Conservation (phyloP, 805 yeast genomes). For the Henningerozyma blattae region DNA sequence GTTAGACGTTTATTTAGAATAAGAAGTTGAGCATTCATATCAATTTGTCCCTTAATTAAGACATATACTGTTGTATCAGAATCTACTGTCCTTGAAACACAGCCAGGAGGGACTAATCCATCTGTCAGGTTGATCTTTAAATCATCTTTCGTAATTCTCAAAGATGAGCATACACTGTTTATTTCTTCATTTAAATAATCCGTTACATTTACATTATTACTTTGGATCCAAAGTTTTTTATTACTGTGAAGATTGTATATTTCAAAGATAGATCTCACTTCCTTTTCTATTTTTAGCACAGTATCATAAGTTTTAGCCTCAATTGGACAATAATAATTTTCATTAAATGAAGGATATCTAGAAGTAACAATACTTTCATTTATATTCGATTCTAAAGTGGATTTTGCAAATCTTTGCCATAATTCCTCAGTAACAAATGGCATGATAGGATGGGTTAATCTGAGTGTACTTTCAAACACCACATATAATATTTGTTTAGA, state of each 20-base stretch:
- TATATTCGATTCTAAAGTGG: constrained; percentile 44
- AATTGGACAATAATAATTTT: constrained; percentile 47
- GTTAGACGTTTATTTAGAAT: neutral
- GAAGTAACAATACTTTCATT: constrained; percentile 62
- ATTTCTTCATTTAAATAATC: too few relatives aligned
- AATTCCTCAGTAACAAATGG: constrained; percentile 92
- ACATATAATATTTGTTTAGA: constrained; percentile 88
- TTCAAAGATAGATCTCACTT: constrained; percentile 82
- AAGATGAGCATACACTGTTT: neutral
- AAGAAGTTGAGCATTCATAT: neutral
- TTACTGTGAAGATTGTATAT: constrained; percentile 83
- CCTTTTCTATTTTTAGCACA: constrained; percentile 75
- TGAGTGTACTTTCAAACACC: constrained; percentile 78
- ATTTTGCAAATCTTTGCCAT: constrained; percentile 95
- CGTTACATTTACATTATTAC: too few relatives aligned
- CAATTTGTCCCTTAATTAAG: neutral
- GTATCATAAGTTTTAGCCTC: constrained; percentile 71
- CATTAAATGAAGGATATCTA: constrained; percentile 55
- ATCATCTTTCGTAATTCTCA: too few relatives aligned
- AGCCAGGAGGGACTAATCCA: neutral
- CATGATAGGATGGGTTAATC: constrained; percentile 93
- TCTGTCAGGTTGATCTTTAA: too few relatives aligned
- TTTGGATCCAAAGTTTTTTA: constrained; percentile 74
- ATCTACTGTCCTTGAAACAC: neutral
- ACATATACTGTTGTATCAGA: neutral